phyloP scores from a whole-genome alignment of 2,329 filamentous ascomycete species.

The Dendrostoma leiphaemia region DNA sequence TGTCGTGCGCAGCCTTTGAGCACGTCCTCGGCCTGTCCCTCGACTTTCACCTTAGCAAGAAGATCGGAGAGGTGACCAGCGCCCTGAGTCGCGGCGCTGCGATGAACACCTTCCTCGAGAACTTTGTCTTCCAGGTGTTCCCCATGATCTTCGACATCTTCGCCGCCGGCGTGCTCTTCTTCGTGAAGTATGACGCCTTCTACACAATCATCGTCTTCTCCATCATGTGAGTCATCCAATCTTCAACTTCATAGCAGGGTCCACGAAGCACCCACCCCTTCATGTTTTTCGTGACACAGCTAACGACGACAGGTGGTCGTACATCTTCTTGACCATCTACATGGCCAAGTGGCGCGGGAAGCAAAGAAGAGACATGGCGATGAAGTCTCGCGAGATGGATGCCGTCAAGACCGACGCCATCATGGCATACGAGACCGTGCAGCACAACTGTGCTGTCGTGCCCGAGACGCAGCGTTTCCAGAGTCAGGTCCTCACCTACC shows the following conservation, averaged over 20 bases:
- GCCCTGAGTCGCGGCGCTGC: constrained; percentile 46
- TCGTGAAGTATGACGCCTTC: constrained; percentile 43
- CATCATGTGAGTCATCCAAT: too few relatives aligned
- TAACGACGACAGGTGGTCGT: too few relatives aligned
- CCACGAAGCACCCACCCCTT: too few relatives aligned
- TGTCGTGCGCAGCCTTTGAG: constrained; percentile 45
- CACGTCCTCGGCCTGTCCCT: constrained; percentile 45
- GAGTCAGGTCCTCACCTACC: constrained; percentile 54
- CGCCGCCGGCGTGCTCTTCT: constrained; percentile 46
- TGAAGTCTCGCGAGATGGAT: constrained; percentile 45
- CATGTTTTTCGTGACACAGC: too few relatives aligned
- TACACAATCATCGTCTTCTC: constrained; percentile 47
- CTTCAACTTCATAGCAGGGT: too few relatives aligned
- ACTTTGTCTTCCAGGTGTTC: constrained; percentile 46
- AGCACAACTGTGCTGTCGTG: constrained; percentile 61
- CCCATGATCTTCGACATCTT: constrained; percentile 50
- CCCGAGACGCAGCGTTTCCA: constrained; percentile 58
- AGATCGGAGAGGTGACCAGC: constrained; percentile 50
- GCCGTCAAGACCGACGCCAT: constrained; percentile 48
- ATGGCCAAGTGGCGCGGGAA: constrained; percentile 45
- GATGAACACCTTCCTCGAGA: constrained; percentile 48
- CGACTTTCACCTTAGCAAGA: constrained; percentile 50
- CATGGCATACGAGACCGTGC: constrained; percentile 55
- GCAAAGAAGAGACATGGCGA: constrained; percentile 43
- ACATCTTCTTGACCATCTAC: constrained; percentile 50